Evolutionary conservation across 2,329 filamentous ascomycete species (phyloP).

Genomic region (Trichoderma hamatum): DNA sequence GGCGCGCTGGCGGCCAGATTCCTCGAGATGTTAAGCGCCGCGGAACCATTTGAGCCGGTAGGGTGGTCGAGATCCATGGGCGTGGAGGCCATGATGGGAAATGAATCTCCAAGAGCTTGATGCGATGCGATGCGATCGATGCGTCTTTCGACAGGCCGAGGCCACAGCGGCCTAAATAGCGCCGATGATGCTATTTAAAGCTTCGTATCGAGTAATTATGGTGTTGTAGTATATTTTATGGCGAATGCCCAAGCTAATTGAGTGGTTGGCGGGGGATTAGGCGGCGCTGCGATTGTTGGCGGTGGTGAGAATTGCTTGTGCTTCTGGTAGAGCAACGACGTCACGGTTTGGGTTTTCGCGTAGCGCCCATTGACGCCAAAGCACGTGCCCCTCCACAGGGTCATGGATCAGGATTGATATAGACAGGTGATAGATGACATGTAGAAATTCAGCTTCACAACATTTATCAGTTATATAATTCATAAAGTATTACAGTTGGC

Average conservation of each 20-base stretch:
- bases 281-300: background rate
- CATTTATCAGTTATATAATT: too few species aligned
- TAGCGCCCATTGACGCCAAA: conserved; percentile 13
- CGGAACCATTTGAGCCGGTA: conserved; percentile 46
- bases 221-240: background rate
- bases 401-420: background rate
- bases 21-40: conserved; percentile 55
- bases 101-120: too few species aligned
- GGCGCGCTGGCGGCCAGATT: conserved; percentile 46
- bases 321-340: conserved; percentile 20
- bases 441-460: too few species aligned
- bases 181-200: background rate
- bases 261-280: background rate
- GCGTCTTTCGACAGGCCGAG: background rate
- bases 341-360: conserved; percentile 25
- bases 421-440: too few species aligned
- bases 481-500: too few species aligned
- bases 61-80: conserved; percentile 60
- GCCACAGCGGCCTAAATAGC: conserved; percentile 1
- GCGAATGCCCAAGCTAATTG: background rate
- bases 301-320: background rate
- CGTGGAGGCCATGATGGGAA: conserved; percentile 52
- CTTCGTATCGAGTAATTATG: background rate
- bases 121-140: background rate
- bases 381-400: conserved; percentile 1